Evolutionary conservation across 1,139 yeast species (phyloP).

Genomic region (Pichia terricola): DNA sequence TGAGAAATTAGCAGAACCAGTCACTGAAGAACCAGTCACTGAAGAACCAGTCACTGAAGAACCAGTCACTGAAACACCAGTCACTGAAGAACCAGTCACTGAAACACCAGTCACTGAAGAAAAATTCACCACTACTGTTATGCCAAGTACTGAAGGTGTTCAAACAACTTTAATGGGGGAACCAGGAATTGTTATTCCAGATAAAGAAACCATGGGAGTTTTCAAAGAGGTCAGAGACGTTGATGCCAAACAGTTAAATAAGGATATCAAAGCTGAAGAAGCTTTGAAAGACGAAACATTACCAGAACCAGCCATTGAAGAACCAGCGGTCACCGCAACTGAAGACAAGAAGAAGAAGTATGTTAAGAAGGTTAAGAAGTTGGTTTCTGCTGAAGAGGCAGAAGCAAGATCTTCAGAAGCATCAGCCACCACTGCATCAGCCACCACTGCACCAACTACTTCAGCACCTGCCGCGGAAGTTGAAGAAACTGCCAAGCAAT

Average conservation of each 20-base stretch:
- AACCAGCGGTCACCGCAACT: neutral
- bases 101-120: conserved; percentile 13
- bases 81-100: conserved; percentile 3
- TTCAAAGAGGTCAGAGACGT: conserved; percentile 37
- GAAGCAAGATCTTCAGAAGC: neutral
- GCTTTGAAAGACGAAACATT: conserved; percentile 2
- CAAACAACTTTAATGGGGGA: conserved; percentile 39
- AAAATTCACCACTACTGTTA: conserved; percentile 36
- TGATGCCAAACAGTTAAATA: conserved; percentile 41
- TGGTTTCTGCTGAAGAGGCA: conserved; percentile 7
- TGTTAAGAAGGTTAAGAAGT: conserved; percentile 26
- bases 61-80: conserved; percentile 14
- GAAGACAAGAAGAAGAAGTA: conserved; percentile 19
- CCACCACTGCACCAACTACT: neutral
- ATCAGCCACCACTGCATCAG: neutral
- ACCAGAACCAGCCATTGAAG: neutral
- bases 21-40: neutral
- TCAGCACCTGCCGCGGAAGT: neutral
- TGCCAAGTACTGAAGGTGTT: conserved; percentile 42
- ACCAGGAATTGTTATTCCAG: conserved; percentile 48
- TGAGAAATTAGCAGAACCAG: conserved; percentile 1
- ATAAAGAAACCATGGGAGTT: conserved; percentile 40
- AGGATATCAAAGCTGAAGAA: conserved; percentile 10
- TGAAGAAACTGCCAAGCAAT: neutral
- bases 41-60: neutral